phyloP scores from a whole-genome alignment of 495 filamentous ascomycete genomes.

The Talaromyces stipitatus region DNA sequence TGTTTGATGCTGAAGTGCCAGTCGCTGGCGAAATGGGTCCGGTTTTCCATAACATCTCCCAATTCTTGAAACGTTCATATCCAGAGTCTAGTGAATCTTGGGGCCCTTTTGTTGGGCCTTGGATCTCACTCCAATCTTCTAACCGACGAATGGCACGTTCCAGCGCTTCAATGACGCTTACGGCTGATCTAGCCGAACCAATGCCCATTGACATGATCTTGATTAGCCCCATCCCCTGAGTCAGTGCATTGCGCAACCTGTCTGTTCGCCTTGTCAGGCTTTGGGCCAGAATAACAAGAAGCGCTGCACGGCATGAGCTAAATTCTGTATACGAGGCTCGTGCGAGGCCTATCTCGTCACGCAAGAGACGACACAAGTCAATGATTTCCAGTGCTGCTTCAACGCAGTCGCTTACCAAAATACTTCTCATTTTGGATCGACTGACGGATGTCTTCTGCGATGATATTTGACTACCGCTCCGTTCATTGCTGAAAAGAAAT shows the following conservation, averaged over 20 bases:
- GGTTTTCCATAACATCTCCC: constrained; percentile 47
- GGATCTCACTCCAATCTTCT: constrained; percentile 32
- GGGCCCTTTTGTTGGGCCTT: constrained; percentile 18
- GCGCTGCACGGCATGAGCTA: constrained; percentile 42
- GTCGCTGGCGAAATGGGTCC: constrained; percentile 34
- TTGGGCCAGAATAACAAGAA: constrained; percentile 42
- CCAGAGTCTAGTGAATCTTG: constrained; percentile 30
- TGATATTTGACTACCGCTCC: constrained; percentile 18
- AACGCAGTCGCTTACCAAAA: constrained; percentile 39
- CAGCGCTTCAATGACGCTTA: constrained; percentile 44
- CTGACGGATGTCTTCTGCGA: constrained; percentile 26
- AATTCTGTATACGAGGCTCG: constrained; percentile 46
- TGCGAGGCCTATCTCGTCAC: constrained; percentile 41
- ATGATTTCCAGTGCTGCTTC: constrained; percentile 44
- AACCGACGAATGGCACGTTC: constrained; percentile 41
- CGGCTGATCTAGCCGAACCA: constrained; percentile 41
- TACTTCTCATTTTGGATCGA: constrained; percentile 31
- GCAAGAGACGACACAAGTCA: constrained; percentile 37
- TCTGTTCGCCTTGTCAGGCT: constrained; percentile 42
- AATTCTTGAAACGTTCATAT: constrained; percentile 45
- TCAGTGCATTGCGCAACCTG: constrained; percentile 34
- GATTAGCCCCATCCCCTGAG: constrained; percentile 41
- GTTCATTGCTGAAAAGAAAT: constrained; percentile 41
- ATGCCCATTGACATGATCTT: constrained; percentile 47
- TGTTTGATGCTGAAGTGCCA: constrained; percentile 9